These are phyloP conservation scores for Ligustrum vulgare DNA, from an alignment of 257 asterid species.

Conservation along the genomic window DNA sequence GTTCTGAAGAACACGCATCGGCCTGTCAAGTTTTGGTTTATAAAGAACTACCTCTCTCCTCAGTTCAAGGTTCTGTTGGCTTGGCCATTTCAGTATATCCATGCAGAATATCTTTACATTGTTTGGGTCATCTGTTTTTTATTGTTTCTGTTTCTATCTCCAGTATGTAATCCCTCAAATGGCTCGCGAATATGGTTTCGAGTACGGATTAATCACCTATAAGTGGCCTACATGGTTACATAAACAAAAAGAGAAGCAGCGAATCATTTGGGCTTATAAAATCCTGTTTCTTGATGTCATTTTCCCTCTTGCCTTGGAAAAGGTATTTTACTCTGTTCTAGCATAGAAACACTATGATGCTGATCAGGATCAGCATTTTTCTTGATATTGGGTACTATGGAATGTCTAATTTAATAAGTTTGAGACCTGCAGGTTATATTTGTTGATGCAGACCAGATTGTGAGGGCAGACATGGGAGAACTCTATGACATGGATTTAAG, in stretches of 20 bases:
- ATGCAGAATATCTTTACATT: conserved; percentile 14
- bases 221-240: conserved; percentile 96
- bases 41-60: conserved; percentile 97
- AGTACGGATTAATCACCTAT: conserved; percentile 85
- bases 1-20: conserved; percentile 86
- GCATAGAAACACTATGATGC: background rate
- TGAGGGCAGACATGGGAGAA: conserved; percentile 96
- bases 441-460: conserved; percentile 95
- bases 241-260: conserved; percentile 94
- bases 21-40: conserved; percentile 97
- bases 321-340: conserved; percentile 42
- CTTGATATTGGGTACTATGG: conserved; percentile 14
- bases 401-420: conserved; percentile 14
- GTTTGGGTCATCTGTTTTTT: conserved; percentile 1
- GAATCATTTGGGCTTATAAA: conserved; percentile 96
- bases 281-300: conserved; percentile 97
- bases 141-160: conserved; percentile 23
- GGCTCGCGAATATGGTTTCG: conserved; percentile 93
- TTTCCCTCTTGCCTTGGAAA: conserved; percentile 93
- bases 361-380: conserved; percentile 9
- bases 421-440: conserved; percentile 78
- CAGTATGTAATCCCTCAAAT: conserved; percentile 95
- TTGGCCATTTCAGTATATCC: conserved; percentile 17
- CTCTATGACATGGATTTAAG: conserved; percentile 90
- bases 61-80: conserved; percentile 84